Evolutionary conservation across 345 rosid species (phyloP), one percentile per base, ranked within the genome.

Genomic region (Bretschneidera sinensis): DNA sequence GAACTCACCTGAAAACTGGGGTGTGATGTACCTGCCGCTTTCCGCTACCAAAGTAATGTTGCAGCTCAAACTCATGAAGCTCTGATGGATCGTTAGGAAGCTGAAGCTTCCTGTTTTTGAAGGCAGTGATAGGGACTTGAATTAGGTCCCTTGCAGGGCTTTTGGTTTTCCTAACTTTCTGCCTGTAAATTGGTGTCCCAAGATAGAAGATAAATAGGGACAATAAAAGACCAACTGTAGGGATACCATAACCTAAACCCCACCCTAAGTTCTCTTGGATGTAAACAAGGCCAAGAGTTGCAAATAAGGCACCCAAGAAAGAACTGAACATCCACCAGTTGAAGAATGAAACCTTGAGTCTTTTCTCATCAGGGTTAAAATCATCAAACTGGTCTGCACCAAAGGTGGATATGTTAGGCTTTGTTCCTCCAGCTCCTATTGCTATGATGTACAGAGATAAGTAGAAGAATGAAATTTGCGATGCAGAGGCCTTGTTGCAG

Each of bases 261-360:
- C 98, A 89, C 0, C 95, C 97, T 24, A 84, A 51, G 68, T 92
- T 92, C 62, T 92, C 98, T 66, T 92, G 97, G 20, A 92, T 78
- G 79, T 89, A 92, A 13, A 92, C 95, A 13, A 92, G 97, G 17
- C 88, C 84, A 10, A 87, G 66, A 10, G 92, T 89, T 0, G 98
- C 96, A 57, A 79, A 61, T 20, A 92, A 71, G 8, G 86, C 95
- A 1, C 95, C 98, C 54, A 85, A 24, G 68, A 92, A 92, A 5
- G 92, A 74, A 72, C 97, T 87, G 63, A 92, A 89, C 91, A 92
- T 81, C 96, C 97, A 92, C 98, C 97, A 89, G 48, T 92, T 89
- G 78, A 92, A 92, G 82, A 92, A 92, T 4, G 98, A 87, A 51
- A 71, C 85, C 60, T 92, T 89, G 66, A 74, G 85, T 68, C 72